Percentiles rank a stretch among this genome's conserved stretches.
phyloP scores from a whole-genome alignment of 2,329 filamentous ascomycete species.

The Cladophialophora bantiana region DNA sequence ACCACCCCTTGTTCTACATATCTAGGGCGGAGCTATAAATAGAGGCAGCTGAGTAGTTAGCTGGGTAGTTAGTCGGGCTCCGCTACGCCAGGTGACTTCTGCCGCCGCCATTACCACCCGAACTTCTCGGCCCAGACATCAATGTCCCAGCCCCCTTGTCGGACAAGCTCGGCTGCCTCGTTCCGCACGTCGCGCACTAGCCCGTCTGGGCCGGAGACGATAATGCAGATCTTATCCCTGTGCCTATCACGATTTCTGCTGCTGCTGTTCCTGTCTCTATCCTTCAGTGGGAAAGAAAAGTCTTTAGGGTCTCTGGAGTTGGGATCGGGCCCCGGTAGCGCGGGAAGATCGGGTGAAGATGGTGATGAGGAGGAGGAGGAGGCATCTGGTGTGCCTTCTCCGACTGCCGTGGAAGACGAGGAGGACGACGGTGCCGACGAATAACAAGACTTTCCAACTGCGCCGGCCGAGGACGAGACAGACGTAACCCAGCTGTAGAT shows the following conservation, averaged over 20 bases:
- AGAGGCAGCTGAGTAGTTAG: too few species aligned
- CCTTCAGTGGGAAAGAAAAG: background rate
- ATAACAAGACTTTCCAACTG: constrained; percentile 41
- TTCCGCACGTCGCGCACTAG: constrained; percentile 69
- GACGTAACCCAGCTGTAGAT: constrained; percentile 38
- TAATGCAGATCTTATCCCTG: constrained; percentile 53
- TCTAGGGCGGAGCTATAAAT: too few species aligned
- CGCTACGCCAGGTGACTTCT: too few species aligned
- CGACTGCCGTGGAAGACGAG: constrained; percentile 15
- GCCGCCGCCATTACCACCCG: constrained; percentile 61
- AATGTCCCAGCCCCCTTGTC: constrained; percentile 56
- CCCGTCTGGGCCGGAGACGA: constrained; percentile 68
- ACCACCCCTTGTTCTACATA: too few species aligned
- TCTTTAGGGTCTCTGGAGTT: background rate
- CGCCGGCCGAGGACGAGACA: constrained; percentile 55
- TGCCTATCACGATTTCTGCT: background rate
- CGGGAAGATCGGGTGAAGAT: constrained; percentile 15
- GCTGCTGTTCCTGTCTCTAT: background rate
- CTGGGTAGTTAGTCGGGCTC: too few species aligned
- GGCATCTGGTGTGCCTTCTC: background rate
- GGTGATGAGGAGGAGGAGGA: background rate
- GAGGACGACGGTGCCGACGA: constrained; percentile 49
- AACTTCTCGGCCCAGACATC: constrained; percentile 70
- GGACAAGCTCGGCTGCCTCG: constrained; percentile 58
- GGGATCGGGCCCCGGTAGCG: background rate